Evolutionary conservation across 805 yeast species (phyloP).

Genomic region (Zygotorulaspora sp.): DNA sequence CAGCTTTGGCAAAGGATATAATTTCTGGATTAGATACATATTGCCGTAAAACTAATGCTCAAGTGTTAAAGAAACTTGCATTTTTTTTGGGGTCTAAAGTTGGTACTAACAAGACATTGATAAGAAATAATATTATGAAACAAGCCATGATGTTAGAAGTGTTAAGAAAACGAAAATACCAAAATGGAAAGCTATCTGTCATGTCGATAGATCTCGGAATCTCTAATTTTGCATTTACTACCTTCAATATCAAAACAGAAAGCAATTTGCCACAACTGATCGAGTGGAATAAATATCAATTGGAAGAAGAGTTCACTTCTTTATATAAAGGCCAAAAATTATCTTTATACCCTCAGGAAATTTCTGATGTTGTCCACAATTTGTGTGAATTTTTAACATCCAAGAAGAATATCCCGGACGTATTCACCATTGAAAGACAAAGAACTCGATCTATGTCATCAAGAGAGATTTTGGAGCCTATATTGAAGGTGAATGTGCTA

Average conservation of each 20-base stretch:
- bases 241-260: slow-evolving; percentile 25
- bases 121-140: slow-evolving; percentile 13
- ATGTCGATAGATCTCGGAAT: slow-evolving; percentile 39
- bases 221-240: slow-evolving; percentile 35
- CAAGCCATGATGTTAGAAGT: slow-evolving; percentile 16
- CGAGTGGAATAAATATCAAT: slow-evolving; percentile 38
- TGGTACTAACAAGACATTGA: slow-evolving; percentile 20
- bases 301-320: slow-evolving; percentile 19
- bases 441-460: slow-evolving; percentile 48
- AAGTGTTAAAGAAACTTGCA: slow-evolving; percentile 20
- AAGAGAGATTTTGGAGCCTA: slow-evolving; percentile 45
- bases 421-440: slow-evolving; percentile 53
- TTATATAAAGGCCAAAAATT: slow-evolving; percentile 7
- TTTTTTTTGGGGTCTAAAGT: slow-evolving; percentile 21
- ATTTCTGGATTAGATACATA: slow-evolving; percentile 13
- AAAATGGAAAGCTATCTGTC: slow-evolving; percentile 21
- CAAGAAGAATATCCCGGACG: slow-evolving; percentile 32
- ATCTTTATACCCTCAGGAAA: slow-evolving; percentile 25
- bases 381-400: slow-evolving; percentile 28
- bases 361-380: slow-evolving; percentile 22
- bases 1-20: slow-evolving; percentile 5
- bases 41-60: slow-evolving; percentile 16
- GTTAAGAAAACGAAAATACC: slow-evolving; percentile 5
- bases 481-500: slow-evolving; percentile 49
- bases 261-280: slow-evolving; percentile 24